Conservation (phyloP, 2,329 filamentous ascomycete species). For the Aspergillus neotritici region DNA sequence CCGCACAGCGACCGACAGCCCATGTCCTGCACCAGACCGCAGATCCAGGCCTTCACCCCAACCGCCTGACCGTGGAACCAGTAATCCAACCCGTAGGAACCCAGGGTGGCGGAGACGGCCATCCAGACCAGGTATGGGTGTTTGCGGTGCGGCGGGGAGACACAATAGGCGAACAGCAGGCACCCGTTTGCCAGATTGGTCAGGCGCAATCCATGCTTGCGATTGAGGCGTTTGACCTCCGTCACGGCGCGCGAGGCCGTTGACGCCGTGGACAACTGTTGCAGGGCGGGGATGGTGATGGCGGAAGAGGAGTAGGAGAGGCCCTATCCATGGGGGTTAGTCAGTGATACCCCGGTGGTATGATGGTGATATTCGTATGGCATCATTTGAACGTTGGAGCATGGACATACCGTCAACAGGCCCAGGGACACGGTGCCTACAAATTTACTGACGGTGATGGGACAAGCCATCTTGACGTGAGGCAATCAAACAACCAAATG, state of each 20-base stretch:
- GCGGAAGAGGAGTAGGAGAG: constrained; percentile 78
- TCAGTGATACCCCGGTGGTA: too few relatives aligned
- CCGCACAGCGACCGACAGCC: constrained; percentile 15
- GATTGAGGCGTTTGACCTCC: constrained; percentile 58
- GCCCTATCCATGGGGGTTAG: constrained; percentile 52
- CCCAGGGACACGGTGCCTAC: constrained; percentile 86
- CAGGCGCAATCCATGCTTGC: constrained; percentile 61
- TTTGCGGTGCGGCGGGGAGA: constrained; percentile 67
- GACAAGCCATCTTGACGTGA: constrained; percentile 55
- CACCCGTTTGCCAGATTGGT: constrained; percentile 63
- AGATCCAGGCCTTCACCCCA: constrained; percentile 38
- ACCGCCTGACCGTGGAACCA: constrained; percentile 63
- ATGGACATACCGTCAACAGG: constrained; percentile 68
- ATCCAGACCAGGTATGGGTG: constrained; percentile 93
- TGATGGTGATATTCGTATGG: too few relatives aligned
- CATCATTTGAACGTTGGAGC: constrained; percentile 4
- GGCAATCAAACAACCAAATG: background rate
- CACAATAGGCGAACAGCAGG: constrained; percentile 68
- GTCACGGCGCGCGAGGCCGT: constrained; percentile 65
- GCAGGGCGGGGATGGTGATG: constrained; percentile 72
- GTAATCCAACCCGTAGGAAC: constrained; percentile 55
- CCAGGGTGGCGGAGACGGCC: constrained; percentile 53
- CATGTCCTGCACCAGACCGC: constrained; percentile 41
- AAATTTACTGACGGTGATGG: constrained; percentile 79
- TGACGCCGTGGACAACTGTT: constrained; percentile 70